phyloP scores from a whole-genome alignment of 257 asterid genomes.

The Eucommia ulmoides region DNA sequence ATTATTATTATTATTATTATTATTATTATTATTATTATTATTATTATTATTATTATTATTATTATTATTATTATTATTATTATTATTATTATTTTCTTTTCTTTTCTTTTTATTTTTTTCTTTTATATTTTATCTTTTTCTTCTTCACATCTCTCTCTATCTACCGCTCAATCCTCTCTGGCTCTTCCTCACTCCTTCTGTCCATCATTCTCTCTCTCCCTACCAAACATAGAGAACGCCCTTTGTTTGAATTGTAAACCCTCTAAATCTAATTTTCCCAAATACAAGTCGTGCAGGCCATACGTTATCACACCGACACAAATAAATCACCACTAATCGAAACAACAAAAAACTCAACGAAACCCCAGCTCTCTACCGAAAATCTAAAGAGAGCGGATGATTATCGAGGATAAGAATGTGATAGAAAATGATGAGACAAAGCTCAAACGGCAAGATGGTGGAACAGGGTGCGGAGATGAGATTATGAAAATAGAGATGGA shows the following conservation, averaged over 20 bases:
- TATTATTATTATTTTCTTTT: too few relatives aligned
- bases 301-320: conserved; percentile 45
- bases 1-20: too few relatives aligned
- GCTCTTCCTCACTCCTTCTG: too few relatives aligned
- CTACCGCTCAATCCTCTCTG: too few relatives aligned
- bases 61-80: too few relatives aligned
- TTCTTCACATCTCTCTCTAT: too few relatives aligned
- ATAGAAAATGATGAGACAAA: conserved; percentile 32
- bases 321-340: conserved; percentile 26
- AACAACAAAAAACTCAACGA: conserved; percentile 55
- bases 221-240: too few relatives aligned
- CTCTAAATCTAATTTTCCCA: conserved; percentile 55
- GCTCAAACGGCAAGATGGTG: conserved; percentile 45
- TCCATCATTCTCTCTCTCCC: too few relatives aligned
- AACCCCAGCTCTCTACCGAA: conserved; percentile 36
- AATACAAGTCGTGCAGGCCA: conserved; percentile 14
- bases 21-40: too few relatives aligned
- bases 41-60: too few relatives aligned
- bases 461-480: conserved; percentile 53
- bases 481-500: conserved; percentile 51
- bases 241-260: conserved; percentile 48
- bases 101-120: too few relatives aligned
- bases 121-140: too few relatives aligned
- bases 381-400: conserved; percentile 20
- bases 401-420: conserved; percentile 40